Evolutionary conservation across 2,329 filamentous ascomycete species (phyloP).

Genomic region (Thielaviopsis euricoi): DNA sequence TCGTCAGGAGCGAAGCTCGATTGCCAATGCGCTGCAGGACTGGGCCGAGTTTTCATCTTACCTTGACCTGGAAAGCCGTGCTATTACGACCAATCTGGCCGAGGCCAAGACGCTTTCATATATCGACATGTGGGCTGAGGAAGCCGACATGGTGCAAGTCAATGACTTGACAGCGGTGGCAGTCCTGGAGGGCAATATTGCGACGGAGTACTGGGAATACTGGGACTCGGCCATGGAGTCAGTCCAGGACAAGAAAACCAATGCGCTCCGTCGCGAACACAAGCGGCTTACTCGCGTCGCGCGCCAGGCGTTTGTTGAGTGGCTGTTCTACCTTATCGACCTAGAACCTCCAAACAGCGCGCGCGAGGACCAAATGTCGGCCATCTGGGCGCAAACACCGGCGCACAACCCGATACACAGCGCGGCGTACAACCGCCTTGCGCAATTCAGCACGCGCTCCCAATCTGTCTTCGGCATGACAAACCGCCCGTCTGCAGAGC

Average conservation of each 20-base stretch:
- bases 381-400: conserved; percentile 5
- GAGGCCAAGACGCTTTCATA: not conserved
- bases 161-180: conserved; percentile 1
- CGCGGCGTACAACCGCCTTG: conserved; percentile 3
- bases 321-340: conserved; percentile 2
- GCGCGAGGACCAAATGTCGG: not conserved
- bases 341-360: not conserved
- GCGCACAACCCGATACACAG: not conserved
- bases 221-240: conserved; percentile 12
- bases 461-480: conserved; percentile 1
- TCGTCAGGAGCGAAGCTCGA: conserved; percentile 1
- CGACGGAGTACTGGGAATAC: conserved; percentile 11
- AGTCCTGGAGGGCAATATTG: conserved; percentile 7
- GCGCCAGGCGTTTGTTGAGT: conserved; percentile 5
- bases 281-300: conserved; percentile 6
- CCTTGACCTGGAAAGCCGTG: not conserved
- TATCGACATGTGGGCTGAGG: conserved; percentile 5
- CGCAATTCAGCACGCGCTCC: conserved; percentile 7
- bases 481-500: not conserved
- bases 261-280: conserved; percentile 11
- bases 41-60: not conserved
- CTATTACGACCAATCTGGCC: not conserved
- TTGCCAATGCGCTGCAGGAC: not conserved
- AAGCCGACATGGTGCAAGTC: not conserved
- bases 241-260: conserved; percentile 11